These are phyloP conservation scores for Fragaria vesca DNA, from an alignment of 306 rosid species.

Conservation along the genomic window DNA sequence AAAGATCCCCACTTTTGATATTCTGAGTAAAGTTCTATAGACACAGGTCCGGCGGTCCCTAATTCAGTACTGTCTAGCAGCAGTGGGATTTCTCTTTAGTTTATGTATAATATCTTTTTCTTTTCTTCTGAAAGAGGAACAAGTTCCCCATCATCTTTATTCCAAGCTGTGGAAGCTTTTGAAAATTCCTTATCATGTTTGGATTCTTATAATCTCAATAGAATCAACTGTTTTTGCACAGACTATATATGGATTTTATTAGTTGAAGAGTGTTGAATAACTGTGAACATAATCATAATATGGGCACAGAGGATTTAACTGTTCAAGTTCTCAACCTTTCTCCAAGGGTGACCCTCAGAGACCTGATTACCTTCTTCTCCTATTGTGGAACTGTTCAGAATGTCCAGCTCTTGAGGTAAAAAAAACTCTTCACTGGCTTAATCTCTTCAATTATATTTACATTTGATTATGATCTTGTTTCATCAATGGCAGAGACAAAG, in stretches of 20 bases:
- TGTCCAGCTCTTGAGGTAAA: conserved; percentile 15
- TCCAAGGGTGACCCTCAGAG: conserved; percentile 6
- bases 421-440: not conserved
- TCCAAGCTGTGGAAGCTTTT: not conserved
- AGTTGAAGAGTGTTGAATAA: not conserved
- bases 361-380: conserved; percentile 23
- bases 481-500: not conserved
- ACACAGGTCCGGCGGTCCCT: not conserved
- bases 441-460: not conserved
- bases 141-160: not conserved
- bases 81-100: not conserved
- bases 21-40: not conserved
- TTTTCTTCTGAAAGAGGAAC: not conserved
- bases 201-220: conserved; percentile 1
- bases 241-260: not conserved
- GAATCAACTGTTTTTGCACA: not conserved
- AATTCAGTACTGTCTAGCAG: not conserved
- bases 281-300: not conserved
- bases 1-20: not conserved
- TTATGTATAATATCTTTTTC: not conserved
- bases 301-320: not conserved
- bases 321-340: conserved; percentile 29
- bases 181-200: conserved; percentile 1
- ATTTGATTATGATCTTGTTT: not conserved
- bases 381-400: conserved; percentile 27